Evolutionary conservation across 2,329 filamentous ascomycete species (phyloP).

Genomic region (Coniochaeta hoffmannii): DNA sequence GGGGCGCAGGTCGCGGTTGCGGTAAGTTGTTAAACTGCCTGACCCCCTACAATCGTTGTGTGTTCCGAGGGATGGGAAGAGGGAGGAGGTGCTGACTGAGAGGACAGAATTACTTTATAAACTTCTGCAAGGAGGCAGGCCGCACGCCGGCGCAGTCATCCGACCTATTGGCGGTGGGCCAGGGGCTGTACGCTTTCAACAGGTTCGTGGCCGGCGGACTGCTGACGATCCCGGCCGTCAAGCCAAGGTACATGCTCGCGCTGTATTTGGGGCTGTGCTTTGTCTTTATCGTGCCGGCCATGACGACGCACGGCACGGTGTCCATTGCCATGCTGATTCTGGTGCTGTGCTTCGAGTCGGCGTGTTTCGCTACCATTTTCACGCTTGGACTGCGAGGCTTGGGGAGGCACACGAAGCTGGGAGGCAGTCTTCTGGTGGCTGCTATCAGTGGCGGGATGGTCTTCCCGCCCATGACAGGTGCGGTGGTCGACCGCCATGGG

Average conservation of each 20-base stretch:
- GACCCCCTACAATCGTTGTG: too few relatives aligned
- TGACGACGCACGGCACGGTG: conserved; percentile 31
- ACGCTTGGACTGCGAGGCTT: conserved; percentile 66
- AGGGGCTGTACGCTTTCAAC: conserved; percentile 63
- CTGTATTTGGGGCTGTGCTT: conserved; percentile 55
- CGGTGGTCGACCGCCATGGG: conserved; percentile 16
- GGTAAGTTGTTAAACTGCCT: too few relatives aligned
- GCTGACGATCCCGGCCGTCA: conserved; percentile 59
- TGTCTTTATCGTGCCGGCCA: conserved; percentile 47
- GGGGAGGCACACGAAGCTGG: conserved; percentile 67
- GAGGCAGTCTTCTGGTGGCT: conserved; percentile 60
- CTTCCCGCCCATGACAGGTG: conserved; percentile 46
- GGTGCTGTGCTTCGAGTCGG: conserved; percentile 69
- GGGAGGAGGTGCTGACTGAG: too few relatives aligned
- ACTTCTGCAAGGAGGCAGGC: too few relatives aligned
- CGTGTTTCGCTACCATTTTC: conserved; percentile 73
- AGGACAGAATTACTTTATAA: too few relatives aligned
- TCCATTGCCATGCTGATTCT: conserved; percentile 56
- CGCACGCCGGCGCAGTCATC: conserved; percentile 44
- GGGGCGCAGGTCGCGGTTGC: conserved; percentile 62
- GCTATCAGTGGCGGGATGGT: conserved; percentile 62
- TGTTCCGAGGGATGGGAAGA: too few relatives aligned
- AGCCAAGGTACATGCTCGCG: conserved; percentile 60
- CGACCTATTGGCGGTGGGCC: conserved; percentile 65
- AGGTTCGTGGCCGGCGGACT: conserved; percentile 58